phyloP scores from a whole-genome alignment of 192 early-diverging fungal genomes.

The Coemansia pectinata region DNA sequence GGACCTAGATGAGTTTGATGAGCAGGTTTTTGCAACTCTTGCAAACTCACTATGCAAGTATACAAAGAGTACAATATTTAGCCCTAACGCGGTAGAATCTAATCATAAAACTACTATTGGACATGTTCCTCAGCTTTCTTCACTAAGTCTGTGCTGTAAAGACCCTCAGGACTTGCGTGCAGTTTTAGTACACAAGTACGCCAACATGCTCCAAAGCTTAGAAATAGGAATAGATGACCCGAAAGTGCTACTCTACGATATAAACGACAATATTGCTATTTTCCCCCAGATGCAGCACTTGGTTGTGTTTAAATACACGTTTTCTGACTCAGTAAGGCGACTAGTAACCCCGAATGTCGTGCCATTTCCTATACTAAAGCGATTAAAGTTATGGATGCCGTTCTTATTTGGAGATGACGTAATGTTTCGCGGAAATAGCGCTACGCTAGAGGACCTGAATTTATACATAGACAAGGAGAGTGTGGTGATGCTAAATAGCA shows the following conservation, averaged over 20 bases:
- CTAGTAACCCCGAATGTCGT: not conserved
- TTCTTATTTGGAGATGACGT: slow-evolving; percentile 14
- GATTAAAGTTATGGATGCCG: not conserved
- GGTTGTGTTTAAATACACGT: not conserved
- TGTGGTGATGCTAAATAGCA: not conserved
- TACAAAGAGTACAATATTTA: not conserved
- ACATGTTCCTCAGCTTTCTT: not conserved
- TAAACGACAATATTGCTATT: not conserved
- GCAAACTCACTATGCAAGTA: not conserved
- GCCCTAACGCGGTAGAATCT: not conserved
- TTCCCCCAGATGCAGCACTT: slow-evolving; percentile 6
- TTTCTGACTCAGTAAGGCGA: not conserved
- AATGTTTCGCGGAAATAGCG: slow-evolving; percentile 10
- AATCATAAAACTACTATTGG: not conserved
- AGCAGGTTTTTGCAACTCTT: not conserved
- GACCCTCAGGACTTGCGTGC: not conserved
- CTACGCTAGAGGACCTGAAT: slow-evolving; percentile 6
- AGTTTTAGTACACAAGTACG: not conserved
- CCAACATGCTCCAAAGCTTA: not conserved
- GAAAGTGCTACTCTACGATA: not conserved
- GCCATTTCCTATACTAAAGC: slow-evolving; percentile 5
- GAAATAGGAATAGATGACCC: not conserved
- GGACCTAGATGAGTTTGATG: not conserved
- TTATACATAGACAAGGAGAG: not conserved
- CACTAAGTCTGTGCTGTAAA: not conserved